Evolutionary conservation across 2,329 filamentous ascomycete genomes (phyloP).

Genomic region (Botrytis fabae): DNA sequence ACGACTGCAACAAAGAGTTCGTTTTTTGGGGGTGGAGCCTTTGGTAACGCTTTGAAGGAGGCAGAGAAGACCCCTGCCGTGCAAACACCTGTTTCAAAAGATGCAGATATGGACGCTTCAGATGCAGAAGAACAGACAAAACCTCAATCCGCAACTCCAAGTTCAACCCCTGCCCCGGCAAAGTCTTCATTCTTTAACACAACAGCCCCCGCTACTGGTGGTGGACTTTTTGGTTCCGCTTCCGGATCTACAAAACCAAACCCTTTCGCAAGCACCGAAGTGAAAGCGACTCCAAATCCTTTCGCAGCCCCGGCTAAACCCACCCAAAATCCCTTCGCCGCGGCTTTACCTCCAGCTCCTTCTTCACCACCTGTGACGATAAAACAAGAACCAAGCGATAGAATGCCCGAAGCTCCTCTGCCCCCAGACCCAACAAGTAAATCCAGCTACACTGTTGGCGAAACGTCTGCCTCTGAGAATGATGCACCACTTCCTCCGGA

Average conservation of each 20-base stretch:
- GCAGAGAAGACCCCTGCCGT: constrained; percentile 41
- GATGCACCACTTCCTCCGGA: constrained; percentile 48
- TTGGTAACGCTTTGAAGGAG: constrained; percentile 59
- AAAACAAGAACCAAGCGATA: constrained; percentile 34
- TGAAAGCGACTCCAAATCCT: constrained; percentile 8
- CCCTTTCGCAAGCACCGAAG: constrained; percentile 26
- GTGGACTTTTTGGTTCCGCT: constrained; percentile 29
- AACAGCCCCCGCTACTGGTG: constrained; percentile 24
- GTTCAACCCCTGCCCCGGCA: constrained; percentile 33
- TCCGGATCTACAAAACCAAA: constrained; percentile 27
- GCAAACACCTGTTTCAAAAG: constrained; percentile 43
- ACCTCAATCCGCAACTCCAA: constrained; percentile 30
- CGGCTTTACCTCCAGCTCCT: constrained; percentile 27
- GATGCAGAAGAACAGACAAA: constrained; percentile 27
- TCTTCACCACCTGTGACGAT: constrained; percentile 29
- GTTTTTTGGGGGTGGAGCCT: constrained; percentile 60
- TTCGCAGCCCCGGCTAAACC: constrained; percentile 16
- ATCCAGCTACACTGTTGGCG: constrained; percentile 39
- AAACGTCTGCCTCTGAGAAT: constrained; percentile 45
- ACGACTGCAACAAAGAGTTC: constrained; percentile 46
- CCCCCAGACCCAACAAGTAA: constrained; percentile 48
- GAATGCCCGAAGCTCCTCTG: constrained; percentile 44
- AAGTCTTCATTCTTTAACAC: constrained; percentile 31
- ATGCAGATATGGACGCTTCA: constrained; percentile 52
- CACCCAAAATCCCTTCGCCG: constrained; percentile 29